Conservation (phyloP, 108 stramenopile genomes). For the Cyclotella choctawhatcheeana region DNA sequence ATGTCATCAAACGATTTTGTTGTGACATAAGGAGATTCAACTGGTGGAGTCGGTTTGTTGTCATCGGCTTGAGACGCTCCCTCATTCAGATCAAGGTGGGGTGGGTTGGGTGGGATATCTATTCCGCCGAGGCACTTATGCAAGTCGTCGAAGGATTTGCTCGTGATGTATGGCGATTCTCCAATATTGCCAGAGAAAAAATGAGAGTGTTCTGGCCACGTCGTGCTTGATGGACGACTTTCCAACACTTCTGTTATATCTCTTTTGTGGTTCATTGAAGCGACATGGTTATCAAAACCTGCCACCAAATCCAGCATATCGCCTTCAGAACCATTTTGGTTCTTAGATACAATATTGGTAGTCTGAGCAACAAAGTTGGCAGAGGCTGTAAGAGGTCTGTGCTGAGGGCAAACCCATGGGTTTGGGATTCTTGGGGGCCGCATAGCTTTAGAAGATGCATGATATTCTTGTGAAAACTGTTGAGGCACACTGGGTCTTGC, state of each 20-base stretch:
- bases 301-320: conserved; percentile 40
- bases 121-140: conserved; percentile 32
- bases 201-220: conserved; percentile 30
- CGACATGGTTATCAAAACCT: conserved; percentile 47
- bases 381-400: not conserved
- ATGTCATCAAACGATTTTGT: conserved; percentile 17
- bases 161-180: conserved; percentile 50
- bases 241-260: conserved; percentile 15
- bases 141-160: conserved; percentile 47
- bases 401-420: not conserved
- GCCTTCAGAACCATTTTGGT: not conserved
- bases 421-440: not conserved
- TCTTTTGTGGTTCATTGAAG: conserved; percentile 12
- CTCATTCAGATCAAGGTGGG: conserved; percentile 42
- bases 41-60: not conserved
- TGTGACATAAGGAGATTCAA: conserved; percentile 14
- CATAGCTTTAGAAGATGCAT: not conserved
- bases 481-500: not conserved
- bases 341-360: not conserved
- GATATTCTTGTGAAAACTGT: not conserved
- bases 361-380: not conserved
- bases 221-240: conserved; percentile 24
- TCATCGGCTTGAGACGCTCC: not conserved
- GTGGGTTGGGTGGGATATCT: conserved; percentile 17
- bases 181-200: conserved; percentile 34